Evolutionary conservation across 225 moss, liverwort and hornwort genomes (phyloP).

Genomic region (Climacium dendroides): DNA sequence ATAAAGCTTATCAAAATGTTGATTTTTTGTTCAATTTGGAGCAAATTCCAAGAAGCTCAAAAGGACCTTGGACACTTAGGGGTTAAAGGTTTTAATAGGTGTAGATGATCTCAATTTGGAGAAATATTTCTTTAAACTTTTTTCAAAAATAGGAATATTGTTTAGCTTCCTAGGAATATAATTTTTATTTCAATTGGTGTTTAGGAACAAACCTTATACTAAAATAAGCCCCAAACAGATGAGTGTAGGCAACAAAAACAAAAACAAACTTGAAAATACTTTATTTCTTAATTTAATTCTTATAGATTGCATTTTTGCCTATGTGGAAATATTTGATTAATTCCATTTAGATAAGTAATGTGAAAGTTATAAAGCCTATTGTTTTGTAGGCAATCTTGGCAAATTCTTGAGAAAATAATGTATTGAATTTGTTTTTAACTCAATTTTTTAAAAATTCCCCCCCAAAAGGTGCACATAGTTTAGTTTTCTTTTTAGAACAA

Average conservation of each 20-base stretch:
- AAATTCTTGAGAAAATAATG: background rate
- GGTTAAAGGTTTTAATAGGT: background rate
- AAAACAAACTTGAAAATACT: background rate
- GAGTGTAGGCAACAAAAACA: background rate
- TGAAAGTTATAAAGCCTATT: background rate
- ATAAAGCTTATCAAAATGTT: too few species aligned
- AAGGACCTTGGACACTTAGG: too few species aligned
- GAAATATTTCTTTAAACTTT: rapidly evolving
- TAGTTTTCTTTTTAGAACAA: background rate
- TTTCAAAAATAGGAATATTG: background rate
- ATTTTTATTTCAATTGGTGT: background rate
- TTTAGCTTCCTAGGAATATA: rapidly evolving
- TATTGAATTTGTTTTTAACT: rapidly evolving
- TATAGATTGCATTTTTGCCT: background rate
- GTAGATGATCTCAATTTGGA: rapidly evolving
- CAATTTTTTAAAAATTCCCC: too few species aligned
- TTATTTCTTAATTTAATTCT: background rate
- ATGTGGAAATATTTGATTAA: background rate
- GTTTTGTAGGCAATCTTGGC: rapidly evolving
- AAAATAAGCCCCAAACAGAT: rapidly evolving
- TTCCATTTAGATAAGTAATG: background rate
- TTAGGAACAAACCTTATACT: background rate
- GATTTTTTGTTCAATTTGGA: too few species aligned
- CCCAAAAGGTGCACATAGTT: rapidly evolving
- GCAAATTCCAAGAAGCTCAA: too few species aligned